Base-by-base conservation (phyloP, 2,329 filamentous ascomycete species). In the Colletotrichum sp. region DNA sequence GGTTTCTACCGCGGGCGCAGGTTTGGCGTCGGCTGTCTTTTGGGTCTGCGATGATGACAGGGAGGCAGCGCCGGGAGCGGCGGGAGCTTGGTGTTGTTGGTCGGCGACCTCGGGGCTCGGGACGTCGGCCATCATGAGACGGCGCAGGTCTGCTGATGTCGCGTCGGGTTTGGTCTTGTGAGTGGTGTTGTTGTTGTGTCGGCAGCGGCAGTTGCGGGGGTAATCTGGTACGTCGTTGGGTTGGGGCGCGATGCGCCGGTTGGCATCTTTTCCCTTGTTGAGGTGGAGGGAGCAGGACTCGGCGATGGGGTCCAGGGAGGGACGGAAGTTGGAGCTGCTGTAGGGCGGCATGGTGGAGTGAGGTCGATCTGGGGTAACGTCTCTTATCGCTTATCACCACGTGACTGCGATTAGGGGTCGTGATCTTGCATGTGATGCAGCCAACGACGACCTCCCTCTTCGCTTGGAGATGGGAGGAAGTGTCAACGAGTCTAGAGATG, bases 311-410 rank as follows among this genome's bases (percentile, higher is more conserved):
- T 69, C 70, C 29, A 77, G 68, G 57, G 68, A 69, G 32, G 68
- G 59, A 49, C 66, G 30, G 71, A 69, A 77, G 69, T 66, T 69
- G 72, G 65, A 52, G 57, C 27, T 49, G 39, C 16, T 73, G 70
- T 69, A 44, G 68, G 68, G 61, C 52, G 77, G 63, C 77, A 75
- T 75, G 61, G 75, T 77, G 70, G 75, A 68, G 67, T 22, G 66
- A 32, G 55, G 76, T 49, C 25, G 29, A 44, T 59, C 70, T 30
- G 71, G 59, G 39, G 75, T 62, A 62, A 3, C 13, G 7, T 1
- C 5, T 59, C 77, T 77, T 75, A 78, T 78, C 77, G 68, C 27
- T 8, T 76, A 78, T 78, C 71, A 1, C 22, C 77, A 78, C 77
- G 77, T 78, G 77, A 78, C 30, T 13, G 49, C 12, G 52, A 30